phyloP scores from a whole-genome alignment of 1,284 basidiomycete species.

The Apiotrichum gracile region DNA sequence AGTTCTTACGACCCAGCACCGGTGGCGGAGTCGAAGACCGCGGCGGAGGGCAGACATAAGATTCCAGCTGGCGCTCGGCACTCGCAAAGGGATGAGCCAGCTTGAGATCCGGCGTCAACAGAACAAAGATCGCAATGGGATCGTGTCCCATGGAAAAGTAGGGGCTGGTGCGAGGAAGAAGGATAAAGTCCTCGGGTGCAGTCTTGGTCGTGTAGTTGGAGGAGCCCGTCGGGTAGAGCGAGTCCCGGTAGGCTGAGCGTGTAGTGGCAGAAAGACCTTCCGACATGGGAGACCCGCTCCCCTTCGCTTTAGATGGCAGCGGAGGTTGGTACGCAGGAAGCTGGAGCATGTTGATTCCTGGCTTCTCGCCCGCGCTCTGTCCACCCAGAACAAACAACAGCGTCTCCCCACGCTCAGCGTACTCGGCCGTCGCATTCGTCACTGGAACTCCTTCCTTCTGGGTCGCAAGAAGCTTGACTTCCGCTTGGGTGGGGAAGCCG shows the following conservation, averaged over 20 bases:
- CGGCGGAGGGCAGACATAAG: constrained; percentile 49
- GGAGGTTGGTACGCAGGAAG: constrained; percentile 66
- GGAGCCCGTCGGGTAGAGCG: constrained; percentile 56
- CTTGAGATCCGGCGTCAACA: constrained; percentile 38
- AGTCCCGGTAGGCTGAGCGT: constrained; percentile 61
- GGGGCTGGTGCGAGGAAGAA: constrained; percentile 65
- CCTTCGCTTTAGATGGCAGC: constrained; percentile 10
- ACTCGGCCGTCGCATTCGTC: constrained; percentile 41
- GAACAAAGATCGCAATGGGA: constrained; percentile 59
- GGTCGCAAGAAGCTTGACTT: constrained; percentile 32
- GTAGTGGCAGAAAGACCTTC: constrained; percentile 53
- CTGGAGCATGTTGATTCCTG: constrained; percentile 64
- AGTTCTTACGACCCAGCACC: constrained; percentile 42
- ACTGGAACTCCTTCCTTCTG: constrained; percentile 30
- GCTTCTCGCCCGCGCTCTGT: constrained; percentile 53
- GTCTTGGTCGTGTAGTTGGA: constrained; percentile 60
- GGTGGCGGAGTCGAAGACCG: constrained; percentile 34
- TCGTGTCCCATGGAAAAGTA: constrained; percentile 67
- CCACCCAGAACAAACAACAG: constrained; percentile 75
- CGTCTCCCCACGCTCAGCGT: constrained; percentile 57
- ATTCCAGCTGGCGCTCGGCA: constrained; percentile 43
- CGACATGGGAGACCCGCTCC: constrained; percentile 17
- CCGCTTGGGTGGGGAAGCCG: constrained; percentile 56
- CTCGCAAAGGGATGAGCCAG: constrained; percentile 31
- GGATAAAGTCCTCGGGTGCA: constrained; percentile 69